Conservation (phyloP, 768 basidiomycete genomes). For the Mycena vulgaris region DNA sequence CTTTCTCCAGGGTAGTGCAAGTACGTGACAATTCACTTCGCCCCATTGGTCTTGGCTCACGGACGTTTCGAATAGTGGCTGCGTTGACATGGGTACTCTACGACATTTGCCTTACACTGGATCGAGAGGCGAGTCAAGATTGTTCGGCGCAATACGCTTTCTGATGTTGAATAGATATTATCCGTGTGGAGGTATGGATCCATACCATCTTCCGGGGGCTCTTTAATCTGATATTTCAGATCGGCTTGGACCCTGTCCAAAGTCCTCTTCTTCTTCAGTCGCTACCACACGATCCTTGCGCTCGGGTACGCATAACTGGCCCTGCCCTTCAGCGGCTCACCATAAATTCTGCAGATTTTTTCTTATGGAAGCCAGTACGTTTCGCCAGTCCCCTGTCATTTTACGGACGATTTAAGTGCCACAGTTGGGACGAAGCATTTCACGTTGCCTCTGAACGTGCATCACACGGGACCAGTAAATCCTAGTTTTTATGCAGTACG, state of each 20-base stretch:
- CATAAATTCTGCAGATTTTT: slow-evolving; percentile 9
- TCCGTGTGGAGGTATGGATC: slow-evolving; percentile 22
- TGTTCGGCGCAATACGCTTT: neutral
- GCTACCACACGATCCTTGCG: slow-evolving; percentile 23
- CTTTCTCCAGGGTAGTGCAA: neutral
- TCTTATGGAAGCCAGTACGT: slow-evolving; percentile 20
- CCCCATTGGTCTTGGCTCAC: too few species aligned
- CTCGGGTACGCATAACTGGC: slow-evolving; percentile 1
- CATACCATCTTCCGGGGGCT: neutral
- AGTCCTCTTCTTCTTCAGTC: slow-evolving; percentile 22
- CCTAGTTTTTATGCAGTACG: neutral
- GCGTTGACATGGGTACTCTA: slow-evolving; percentile 30
- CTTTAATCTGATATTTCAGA: neutral
- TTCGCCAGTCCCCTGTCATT: neutral
- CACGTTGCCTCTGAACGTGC: neutral
- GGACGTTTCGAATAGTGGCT: neutral
- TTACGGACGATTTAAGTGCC: neutral
- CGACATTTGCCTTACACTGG: slow-evolving; percentile 16
- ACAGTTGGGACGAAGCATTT: slow-evolving; percentile 29
- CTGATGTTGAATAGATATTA: neutral
- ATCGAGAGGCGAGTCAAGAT: slow-evolving; percentile 13
- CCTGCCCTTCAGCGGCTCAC: neutral
- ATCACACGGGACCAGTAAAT: neutral
- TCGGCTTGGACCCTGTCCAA: slow-evolving; percentile 22
- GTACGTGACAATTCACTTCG: neutral